Base-by-base conservation (phyloP, 2,329 filamentous ascomycete species). In the Fonsecaea pugnacius region DNA sequence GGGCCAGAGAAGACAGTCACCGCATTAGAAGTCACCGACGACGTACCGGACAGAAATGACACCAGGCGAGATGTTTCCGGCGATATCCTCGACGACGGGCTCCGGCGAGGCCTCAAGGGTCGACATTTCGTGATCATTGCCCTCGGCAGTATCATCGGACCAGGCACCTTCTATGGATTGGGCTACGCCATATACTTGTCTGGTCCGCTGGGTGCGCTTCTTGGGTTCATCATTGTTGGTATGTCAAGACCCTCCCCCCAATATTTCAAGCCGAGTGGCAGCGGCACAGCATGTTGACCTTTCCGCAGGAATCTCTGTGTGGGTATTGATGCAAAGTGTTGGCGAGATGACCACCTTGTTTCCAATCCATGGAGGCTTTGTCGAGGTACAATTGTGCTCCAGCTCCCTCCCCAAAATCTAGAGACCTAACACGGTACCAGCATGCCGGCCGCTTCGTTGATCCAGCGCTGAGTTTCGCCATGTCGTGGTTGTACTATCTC, bases 91-190 rank as follows among this genome's bases (percentile, higher is more conserved):
- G 60, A 53, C 43, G 32, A 63, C n/a, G 43, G 54, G 1, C 48
- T 59, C 10, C 16, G 55, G 16, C 48, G 75, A 74, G 1, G 75
- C 72, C 74, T 63, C 21, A 68, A 68, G 27, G 30, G 40, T 10
- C 62, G 70, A n/a, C 70, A 72, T 56, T 51, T 70, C 18, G 59
- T 67, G 40, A 65, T 71, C 24, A 71, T 70, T 16, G 70, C 67
- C 2, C 55, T 72, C 14, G 69, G 68, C 30, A 67, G 70, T 12
- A 64, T 69, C 24, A 70, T 71, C 36, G 68, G 79, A 54, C 83
- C 81, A 1, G 81, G 80, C 65, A 74, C 83, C 1, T 84, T 85
- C 70, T 75, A 84, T 27, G 82, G 82, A 50, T 77, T 82, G 1
- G 82, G 83, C 46, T 70, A 46, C 85, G 0, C 40, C 18, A 48